Evolutionary conservation across 2,329 filamentous ascomycete genomes (phyloP), one percentile per base, ranked within the genome.

Genomic region (Herpotrichia juniperi): DNA sequence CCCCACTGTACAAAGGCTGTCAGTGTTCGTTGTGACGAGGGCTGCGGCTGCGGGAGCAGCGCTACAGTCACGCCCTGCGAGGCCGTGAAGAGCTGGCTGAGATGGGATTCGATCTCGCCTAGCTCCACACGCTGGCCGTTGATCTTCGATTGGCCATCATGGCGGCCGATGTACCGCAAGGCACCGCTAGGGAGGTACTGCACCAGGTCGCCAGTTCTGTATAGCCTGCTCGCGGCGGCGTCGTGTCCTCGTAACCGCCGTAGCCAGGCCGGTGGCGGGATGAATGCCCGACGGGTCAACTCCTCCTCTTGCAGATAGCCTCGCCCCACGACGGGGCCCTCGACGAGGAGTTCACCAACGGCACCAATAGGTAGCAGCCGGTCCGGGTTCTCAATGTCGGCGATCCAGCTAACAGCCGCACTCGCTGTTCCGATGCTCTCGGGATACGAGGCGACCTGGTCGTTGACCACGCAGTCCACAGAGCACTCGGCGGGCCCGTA

Each of bases 401-500:
- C n/a, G 9, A 31, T n/a, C 28, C 28, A 31, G 9, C 9, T 31
- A 9, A 9, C n/a, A 9, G 9, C 28, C 9, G 9, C 28, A 31
- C 9, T n/a, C 9, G 9, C 28, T n/a, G 9, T 9, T 9, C 28
- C 28, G n/a, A 31, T 31, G n/a, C n/a, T n/a, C n/a, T n/a, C n/a
- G n/a, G n/a, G n/a, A n/a, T n/a, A n/a, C n/a, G n/a, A n/a, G n/a
- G n/a, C n/a, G n/a, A n/a, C n/a, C n/a, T n/a, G n/a, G n/a, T n/a
- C n/a, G n/a, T n/a, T n/a, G n/a, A n/a, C n/a, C n/a, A n/a, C n/a
- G n/a, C n/a, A n/a, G 4, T 71, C 73, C 44, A 70, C 71, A 0
- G 74, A 78, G 3, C 54, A 68, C 54, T 79, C 77, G 0, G 74
- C 77, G 5, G 78, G 78, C 0, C 77, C 77, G 47, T 79, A 80